phyloP scores from a whole-genome alignment of 169 alveolate species.

The Toxoplasma gondii region DNA sequence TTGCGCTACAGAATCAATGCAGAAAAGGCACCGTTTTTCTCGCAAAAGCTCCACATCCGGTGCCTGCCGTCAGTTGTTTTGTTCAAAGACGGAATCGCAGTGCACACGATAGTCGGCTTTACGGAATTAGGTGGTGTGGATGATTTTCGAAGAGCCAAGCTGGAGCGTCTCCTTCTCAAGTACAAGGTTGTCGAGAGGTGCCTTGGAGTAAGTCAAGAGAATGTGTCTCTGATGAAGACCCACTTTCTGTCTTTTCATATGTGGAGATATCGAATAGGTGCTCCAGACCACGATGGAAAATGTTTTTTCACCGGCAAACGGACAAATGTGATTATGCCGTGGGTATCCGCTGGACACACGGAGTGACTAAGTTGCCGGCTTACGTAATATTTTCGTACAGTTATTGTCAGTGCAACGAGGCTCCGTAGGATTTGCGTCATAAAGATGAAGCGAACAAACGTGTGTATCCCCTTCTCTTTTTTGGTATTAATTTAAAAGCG shows the following conservation, averaged over 20 bases:
- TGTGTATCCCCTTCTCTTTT: no score
- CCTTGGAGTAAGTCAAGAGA: slow-evolving; percentile 28
- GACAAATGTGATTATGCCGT: no score
- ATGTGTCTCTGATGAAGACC: neutral
- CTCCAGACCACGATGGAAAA: neutral
- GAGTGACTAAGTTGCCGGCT: no score
- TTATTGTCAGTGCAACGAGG: no score
- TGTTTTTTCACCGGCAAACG: no score
- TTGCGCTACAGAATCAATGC: slow-evolving; percentile 78
- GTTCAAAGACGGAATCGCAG: slow-evolving; percentile 85
- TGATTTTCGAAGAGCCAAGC: slow-evolving; percentile 33
- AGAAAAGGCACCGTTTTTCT: slow-evolving; percentile 88
- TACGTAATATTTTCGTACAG: no score
- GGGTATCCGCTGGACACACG: no score
- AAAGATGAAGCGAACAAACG: no score
- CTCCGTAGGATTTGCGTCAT: no score
- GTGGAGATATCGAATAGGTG: neutral
- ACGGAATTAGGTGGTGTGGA: slow-evolving; percentile 84
- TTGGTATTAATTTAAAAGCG: no score
- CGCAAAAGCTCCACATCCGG: slow-evolving; percentile 79
- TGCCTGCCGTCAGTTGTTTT: slow-evolving; percentile 84
- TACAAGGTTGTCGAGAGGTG: slow-evolving; percentile 28
- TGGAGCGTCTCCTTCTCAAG: slow-evolving; percentile 38
- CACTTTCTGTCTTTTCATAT: neutral
- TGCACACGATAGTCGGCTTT: slow-evolving; percentile 86